Conservation (phyloP, 2,329 filamentous ascomycete genomes). For the Fusarium sp. region DNA sequence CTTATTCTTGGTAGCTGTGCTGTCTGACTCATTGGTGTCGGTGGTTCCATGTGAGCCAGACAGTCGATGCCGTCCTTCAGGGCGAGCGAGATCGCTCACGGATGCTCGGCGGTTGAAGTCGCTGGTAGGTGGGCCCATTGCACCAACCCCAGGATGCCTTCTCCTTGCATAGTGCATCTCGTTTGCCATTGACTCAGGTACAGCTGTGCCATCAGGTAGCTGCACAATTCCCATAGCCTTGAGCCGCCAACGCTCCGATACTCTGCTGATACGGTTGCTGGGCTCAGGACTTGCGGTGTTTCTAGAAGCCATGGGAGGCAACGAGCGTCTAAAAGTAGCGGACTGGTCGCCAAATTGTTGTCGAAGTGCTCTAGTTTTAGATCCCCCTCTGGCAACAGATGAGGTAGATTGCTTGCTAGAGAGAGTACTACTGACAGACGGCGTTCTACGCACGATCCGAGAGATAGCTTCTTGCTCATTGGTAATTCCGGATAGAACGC, state of each 20-base stretch:
- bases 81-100: constrained; percentile 37
- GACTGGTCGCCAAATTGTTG: constrained; percentile 51
- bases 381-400: constrained; percentile 45
- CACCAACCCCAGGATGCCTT: constrained; percentile 55
- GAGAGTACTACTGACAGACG: constrained; percentile 41
- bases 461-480: constrained; percentile 55
- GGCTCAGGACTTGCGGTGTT: constrained; percentile 47
- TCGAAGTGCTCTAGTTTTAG: constrained; percentile 56
- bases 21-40: constrained; percentile 23
- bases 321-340: constrained; percentile 56
- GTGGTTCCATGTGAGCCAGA: constrained; percentile 44
- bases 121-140: constrained; percentile 42
- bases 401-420: constrained; percentile 41
- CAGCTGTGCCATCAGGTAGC: constrained; percentile 66
- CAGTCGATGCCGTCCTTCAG: constrained; percentile 31
- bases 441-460: constrained; percentile 53
- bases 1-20: constrained; percentile 48
- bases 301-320: constrained; percentile 53
- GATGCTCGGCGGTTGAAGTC: constrained; percentile 45
- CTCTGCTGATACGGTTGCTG: constrained; percentile 52
- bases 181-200: constrained; percentile 65
- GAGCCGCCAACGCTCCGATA: constrained; percentile 61
- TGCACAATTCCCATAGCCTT: constrained; percentile 66
- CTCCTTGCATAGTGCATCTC: constrained; percentile 60
- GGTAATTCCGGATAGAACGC: constrained; percentile 57